phyloP scores from a whole-genome alignment of 192 early-diverging fungal genomes.

The Gigaspora rosea region DNA sequence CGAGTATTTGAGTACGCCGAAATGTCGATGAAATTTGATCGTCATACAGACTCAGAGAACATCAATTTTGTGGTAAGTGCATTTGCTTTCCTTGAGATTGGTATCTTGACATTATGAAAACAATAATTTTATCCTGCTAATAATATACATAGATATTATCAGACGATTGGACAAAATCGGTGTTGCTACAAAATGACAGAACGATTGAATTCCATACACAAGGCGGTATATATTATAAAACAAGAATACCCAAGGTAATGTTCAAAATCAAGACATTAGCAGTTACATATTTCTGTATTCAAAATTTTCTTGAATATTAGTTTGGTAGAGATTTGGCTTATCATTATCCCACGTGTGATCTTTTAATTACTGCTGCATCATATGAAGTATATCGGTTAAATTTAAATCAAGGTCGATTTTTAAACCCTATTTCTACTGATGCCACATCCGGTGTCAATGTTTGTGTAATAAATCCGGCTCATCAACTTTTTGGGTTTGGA shows the following conservation, averaged over 20 bases:
- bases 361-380: conserved; percentile 78
- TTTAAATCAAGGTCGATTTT: conserved; percentile 89
- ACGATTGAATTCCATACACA: conserved; percentile 93
- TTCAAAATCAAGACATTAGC: not conserved
- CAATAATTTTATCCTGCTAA: not conserved
- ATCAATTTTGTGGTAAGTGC: conserved; percentile 66
- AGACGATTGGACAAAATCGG: conserved; percentile 97
- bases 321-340: conserved; percentile 92
- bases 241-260: conserved; percentile 83
- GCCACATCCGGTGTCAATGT: conserved; percentile 68
- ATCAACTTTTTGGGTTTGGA: conserved; percentile 91
- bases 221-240: conserved; percentile 92
- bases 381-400: conserved; percentile 90
- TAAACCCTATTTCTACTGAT: conserved; percentile 79
- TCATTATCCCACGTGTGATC: conserved; percentile 89
- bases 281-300: not conserved
- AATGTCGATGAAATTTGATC: conserved; percentile 97
- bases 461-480: conserved; percentile 82
- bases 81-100: not conserved
- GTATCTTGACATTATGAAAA: not conserved
- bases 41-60: conserved; percentile 93
- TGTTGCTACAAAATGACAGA: conserved; percentile 88
- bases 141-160: conserved; percentile 67
- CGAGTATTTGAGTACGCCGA: conserved; percentile 91
- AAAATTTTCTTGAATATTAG: conserved; percentile 37